Percentiles rank a stretch among this genome's conserved stretches.
These are phyloP conservation scores for Boletus vermiculosoides DNA, from an alignment of 768 basidiomycete genomes.

Conservation along the genomic window DNA sequence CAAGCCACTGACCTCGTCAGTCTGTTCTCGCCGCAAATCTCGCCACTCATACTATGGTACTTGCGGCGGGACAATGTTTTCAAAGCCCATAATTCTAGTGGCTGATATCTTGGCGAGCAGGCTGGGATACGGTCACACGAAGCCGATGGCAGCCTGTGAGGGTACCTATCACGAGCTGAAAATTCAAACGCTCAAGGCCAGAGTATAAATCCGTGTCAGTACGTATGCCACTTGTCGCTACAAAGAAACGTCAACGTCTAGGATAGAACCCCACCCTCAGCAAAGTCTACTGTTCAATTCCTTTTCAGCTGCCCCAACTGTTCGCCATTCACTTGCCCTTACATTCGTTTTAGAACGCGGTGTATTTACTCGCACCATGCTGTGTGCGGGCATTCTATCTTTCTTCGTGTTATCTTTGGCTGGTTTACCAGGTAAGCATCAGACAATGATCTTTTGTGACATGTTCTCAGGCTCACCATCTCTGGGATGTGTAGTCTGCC, in stretches of 20 bases:
- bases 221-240: not conserved
- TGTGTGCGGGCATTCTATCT: not conserved
- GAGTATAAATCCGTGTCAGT: not conserved
- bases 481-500: conserved; percentile 2
- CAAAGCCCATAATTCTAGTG: too few relatives aligned
- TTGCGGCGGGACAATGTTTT: not conserved
- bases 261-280: not conserved
- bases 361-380: not conserved
- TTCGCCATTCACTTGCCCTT: not conserved
- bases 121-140: not conserved
- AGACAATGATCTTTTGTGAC: not conserved
- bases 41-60: not conserved
- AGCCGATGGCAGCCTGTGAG: not conserved
- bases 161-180: not conserved
- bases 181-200: too few relatives aligned
- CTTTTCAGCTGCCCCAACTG: not conserved
- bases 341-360: not conserved
- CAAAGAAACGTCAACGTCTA: not conserved
- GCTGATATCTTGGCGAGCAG: not conserved
- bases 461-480: not conserved
- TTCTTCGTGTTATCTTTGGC: too few relatives aligned
- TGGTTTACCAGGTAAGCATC: not conserved
- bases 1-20: not conserved
- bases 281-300: not conserved
- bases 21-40: not conserved